These are phyloP conservation scores for Aspergillus flavus DNA, from an alignment of 2,329 filamentous ascomycete species.

Conservation along the genomic window DNA sequence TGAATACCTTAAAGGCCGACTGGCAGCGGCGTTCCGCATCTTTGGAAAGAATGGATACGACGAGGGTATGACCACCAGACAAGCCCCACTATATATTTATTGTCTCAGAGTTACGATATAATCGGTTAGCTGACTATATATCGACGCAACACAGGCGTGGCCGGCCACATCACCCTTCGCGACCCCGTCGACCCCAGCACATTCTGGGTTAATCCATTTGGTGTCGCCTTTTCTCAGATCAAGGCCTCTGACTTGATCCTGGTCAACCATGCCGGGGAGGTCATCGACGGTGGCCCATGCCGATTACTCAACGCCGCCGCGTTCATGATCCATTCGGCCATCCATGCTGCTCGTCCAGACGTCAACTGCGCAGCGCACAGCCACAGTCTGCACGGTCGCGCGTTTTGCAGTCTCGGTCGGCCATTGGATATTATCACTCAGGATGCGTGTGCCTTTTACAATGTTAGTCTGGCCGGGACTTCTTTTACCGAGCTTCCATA, in stretches of 20 bases:
- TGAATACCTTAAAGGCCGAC: constrained; percentile 57
- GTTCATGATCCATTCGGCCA: constrained; percentile 56
- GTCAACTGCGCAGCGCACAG: constrained; percentile 58
- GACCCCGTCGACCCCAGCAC: constrained; percentile 62
- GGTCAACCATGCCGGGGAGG: constrained; percentile 62
- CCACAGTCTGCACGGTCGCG: constrained; percentile 56
- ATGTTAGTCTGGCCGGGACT: constrained; percentile 26
- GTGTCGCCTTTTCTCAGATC: constrained; percentile 63
- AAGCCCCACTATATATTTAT: not conserved
- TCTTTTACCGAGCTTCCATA: too few species aligned
- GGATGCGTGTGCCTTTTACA: constrained; percentile 49
- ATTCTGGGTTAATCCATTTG: constrained; percentile 71
- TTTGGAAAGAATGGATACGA: constrained; percentile 61
- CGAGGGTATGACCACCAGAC: constrained; percentile 39
- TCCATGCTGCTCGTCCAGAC: constrained; percentile 59
- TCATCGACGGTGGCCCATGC: constrained; percentile 63
- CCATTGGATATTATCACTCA: constrained; percentile 50
- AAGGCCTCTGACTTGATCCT: constrained; percentile 69
- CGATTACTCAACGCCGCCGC: constrained; percentile 51
- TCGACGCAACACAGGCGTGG: constrained; percentile 49
- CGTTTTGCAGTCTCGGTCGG: constrained; percentile 46
- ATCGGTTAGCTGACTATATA: not conserved
- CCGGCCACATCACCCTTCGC: constrained; percentile 65
- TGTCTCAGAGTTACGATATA: not conserved
- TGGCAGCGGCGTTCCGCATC: constrained; percentile 60